Evolutionary conservation across 2,329 filamentous ascomycete species (phyloP).

Genomic region (Mollisiaceae sp.): DNA sequence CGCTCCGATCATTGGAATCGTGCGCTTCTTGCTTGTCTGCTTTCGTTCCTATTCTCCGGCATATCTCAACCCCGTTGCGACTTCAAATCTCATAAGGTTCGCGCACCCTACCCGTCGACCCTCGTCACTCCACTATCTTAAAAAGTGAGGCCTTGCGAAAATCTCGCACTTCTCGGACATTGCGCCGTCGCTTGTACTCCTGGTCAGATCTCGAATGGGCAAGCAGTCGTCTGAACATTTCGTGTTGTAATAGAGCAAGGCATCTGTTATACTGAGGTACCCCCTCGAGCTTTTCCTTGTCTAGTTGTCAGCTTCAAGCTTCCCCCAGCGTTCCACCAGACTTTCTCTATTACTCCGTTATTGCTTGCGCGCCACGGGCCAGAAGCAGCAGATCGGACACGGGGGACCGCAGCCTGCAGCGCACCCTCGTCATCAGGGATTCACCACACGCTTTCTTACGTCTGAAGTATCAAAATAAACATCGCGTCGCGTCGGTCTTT

Average conservation of each 20-base stretch:
- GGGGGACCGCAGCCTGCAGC: slow-evolving; percentile 40
- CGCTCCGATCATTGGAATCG: slow-evolving; percentile 36
- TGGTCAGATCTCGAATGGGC: slow-evolving; percentile 15
- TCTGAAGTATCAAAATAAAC: slow-evolving; percentile 40
- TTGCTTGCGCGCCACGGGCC: slow-evolving; percentile 28
- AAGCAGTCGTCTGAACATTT: slow-evolving; percentile 35
- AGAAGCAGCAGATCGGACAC: slow-evolving; percentile 39
- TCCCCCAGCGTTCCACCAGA: slow-evolving; percentile 21
- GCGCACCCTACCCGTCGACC: slow-evolving; percentile 20
- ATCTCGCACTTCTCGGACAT: slow-evolving; percentile 42
- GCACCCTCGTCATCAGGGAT: slow-evolving; percentile 44
- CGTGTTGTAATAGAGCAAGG: slow-evolving; percentile 41
- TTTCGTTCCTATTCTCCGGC: slow-evolving; percentile 36
- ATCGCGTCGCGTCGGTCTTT: slow-evolving; percentile 41
- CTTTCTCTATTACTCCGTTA: slow-evolving; percentile 30
- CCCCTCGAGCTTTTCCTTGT: slow-evolving; percentile 37
- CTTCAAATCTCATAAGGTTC: slow-evolving; percentile 32
- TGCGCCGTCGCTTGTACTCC: slow-evolving; percentile 37
- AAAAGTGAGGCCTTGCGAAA: slow-evolving; percentile 34
- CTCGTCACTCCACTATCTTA: slow-evolving; percentile 40
- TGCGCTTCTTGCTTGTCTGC: slow-evolving; percentile 29
- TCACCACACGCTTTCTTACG: slow-evolving; percentile 36
- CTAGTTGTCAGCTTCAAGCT: background rate
- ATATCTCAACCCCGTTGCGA: slow-evolving; percentile 17
- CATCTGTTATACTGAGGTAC: slow-evolving; percentile 42